Evolutionary conservation across 2,329 filamentous ascomycete species (phyloP).

Genomic region (Fusarium illudens): DNA sequence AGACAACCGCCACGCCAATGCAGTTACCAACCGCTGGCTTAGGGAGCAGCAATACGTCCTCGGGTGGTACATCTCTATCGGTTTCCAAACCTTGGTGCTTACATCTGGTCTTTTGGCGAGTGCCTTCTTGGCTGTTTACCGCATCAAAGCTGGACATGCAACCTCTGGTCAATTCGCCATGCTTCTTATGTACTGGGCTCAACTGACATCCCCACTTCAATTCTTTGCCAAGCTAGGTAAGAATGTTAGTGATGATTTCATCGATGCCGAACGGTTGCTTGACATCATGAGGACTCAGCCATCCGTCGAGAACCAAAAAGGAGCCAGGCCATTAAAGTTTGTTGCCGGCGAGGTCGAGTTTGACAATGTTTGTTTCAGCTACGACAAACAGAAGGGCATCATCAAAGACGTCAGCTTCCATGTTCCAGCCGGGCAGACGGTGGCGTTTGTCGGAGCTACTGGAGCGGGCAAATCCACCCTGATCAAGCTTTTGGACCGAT

Average conservation of each 20-base stretch:
- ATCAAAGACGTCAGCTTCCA: conserved; percentile 63
- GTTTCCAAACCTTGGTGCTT: conserved; percentile 69
- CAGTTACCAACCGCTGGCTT: conserved; percentile 54
- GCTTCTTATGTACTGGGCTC: conserved; percentile 77
- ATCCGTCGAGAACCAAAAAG: conserved; percentile 61
- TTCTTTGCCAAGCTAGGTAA: conserved; percentile 71
- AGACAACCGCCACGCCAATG: conserved; percentile 61
- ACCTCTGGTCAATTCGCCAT: conserved; percentile 75
- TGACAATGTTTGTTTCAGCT: conserved; percentile 64
- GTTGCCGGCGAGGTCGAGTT: conserved; percentile 64
- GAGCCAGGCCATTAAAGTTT: conserved; percentile 59
- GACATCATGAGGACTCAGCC: conserved; percentile 67
- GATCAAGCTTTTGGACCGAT: conserved; percentile 65
- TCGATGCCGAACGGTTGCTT: conserved; percentile 65
- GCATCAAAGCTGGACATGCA: conserved; percentile 68
- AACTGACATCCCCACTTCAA: conserved; percentile 74
- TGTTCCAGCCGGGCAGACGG: conserved; percentile 61
- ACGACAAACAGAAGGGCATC: conserved; percentile 66
- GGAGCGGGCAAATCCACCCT: conserved; percentile 68
- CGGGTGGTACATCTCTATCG: conserved; percentile 61
- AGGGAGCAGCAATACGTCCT: conserved; percentile 50
- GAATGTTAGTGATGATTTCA: conserved; percentile 63
- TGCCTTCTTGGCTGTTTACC: conserved; percentile 68
- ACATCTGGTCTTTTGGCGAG: conserved; percentile 74
- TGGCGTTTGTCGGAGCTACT: conserved; percentile 68